Evolutionary conservation across 1,284 basidiomycete species (phyloP).

Genomic region (Fereydounia khargensis): DNA sequence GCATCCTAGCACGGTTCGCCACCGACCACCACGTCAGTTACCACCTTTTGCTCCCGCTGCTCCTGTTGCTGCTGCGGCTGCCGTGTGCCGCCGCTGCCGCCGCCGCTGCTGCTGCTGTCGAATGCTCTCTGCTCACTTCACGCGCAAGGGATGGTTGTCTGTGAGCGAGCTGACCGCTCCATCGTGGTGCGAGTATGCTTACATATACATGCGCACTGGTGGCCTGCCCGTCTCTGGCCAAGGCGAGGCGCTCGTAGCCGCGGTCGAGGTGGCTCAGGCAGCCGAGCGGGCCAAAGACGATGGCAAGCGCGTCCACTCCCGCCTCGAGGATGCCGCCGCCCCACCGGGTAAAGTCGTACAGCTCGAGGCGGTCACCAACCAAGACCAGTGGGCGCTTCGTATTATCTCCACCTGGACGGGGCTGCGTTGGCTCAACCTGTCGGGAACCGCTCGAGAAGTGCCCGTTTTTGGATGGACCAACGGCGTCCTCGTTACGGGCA

Average conservation of each 20-base stretch:
- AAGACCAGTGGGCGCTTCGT: slow-evolving; percentile 74
- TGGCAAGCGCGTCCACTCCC: slow-evolving; percentile 68
- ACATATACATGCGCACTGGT: slow-evolving; percentile 40
- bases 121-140: too few relatives aligned
- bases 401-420: slow-evolving; percentile 56
- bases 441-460: slow-evolving; percentile 30
- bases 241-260: slow-evolving; percentile 25
- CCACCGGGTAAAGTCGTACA: slow-evolving; percentile 62
- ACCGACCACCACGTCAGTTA: too few relatives aligned
- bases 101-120: too few relatives aligned
- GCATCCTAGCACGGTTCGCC: too few relatives aligned
- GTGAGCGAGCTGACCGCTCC: slow-evolving; percentile 52
- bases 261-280: slow-evolving; percentile 9
- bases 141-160: too few relatives aligned
- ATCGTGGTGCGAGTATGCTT: slow-evolving; percentile 51
- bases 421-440: slow-evolving; percentile 4
- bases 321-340: slow-evolving; percentile 72
- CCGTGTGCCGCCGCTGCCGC: too few relatives aligned
- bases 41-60: too few relatives aligned
- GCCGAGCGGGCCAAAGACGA: slow-evolving; percentile 27
- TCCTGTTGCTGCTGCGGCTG: too few relatives aligned
- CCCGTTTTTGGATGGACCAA: slow-evolving; percentile 47
- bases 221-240: slow-evolving; percentile 28
- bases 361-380: slow-evolving; percentile 63
- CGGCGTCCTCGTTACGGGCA: slow-evolving; percentile 41